Evolutionary conservation across 257 asterid genomes (phyloP), one percentile per base, ranked within the genome.

Genomic region (Solanum piurae): DNA sequence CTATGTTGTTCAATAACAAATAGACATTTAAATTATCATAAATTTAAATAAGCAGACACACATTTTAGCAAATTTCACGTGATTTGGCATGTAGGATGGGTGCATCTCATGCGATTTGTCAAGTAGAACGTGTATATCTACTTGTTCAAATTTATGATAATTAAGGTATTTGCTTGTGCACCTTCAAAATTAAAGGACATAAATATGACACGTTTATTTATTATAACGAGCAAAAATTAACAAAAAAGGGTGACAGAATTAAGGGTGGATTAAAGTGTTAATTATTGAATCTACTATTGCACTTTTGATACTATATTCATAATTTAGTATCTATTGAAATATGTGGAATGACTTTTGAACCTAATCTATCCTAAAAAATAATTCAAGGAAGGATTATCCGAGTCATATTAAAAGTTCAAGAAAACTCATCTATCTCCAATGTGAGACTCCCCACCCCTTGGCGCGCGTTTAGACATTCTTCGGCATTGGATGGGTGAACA

Each of bases 301-400:
- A 69, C 11, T 69, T 69, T 69, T 69, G 23, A 69, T 69, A 69
- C 9, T 6, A 6, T 69, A 66, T 27, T 25, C 36, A 66, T 27
- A 66, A 27, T 66, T 14, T 27, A 12, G 31, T 25, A 66, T 27
- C 20, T 66, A 3, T 12, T 25, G 21, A 12, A 12, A 66, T 60
- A 21, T 4, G 12, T 9, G 5, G 27, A 23, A 62, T 23, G 31
- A 9, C 1, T 11, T 23, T 23, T 62, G 29, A 10, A 62, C 14
- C 69, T 23, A 9, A 23, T 21, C 1, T 23, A 62, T 7, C 0
- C 12, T n/a, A 0, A 62, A 23, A 60, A 2, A 23, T 23, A 23
- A 60, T 0, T 23, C 23, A 0, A 0, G 31, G 2, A 0, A 20
- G 5, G 0, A 23, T 21, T 60, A 23, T 60, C 5, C 13, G 0